Conservation (phyloP, 495 filamentous ascomycete species). For the Daldinia childiae region DNA sequence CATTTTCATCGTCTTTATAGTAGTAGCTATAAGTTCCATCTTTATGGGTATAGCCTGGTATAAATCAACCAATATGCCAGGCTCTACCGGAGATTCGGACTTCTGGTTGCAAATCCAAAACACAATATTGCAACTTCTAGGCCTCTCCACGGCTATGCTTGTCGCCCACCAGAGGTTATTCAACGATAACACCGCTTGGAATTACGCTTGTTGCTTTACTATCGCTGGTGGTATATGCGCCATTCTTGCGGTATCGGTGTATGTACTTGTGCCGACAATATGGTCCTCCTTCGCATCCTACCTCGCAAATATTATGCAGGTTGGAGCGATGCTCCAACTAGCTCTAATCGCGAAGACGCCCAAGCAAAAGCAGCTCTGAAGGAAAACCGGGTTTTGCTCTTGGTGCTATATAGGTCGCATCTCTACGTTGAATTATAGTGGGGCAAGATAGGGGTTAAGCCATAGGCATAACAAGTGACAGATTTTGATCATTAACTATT, state of each 20-base stretch:
- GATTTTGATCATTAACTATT: neutral
- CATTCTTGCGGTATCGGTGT: neutral
- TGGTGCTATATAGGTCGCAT: neutral
- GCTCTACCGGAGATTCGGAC: conserved; percentile 19
- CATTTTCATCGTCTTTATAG: neutral
- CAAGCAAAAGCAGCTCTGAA: conserved; percentile 19
- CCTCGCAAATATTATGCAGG: neutral
- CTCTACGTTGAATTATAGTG: neutral
- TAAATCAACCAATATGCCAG: neutral
- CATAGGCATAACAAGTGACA: too few relatives aligned
- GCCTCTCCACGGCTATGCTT: conserved; percentile 2
- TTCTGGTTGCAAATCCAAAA: conserved; percentile 13
- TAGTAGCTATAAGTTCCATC: neutral
- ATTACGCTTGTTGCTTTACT: neutral
- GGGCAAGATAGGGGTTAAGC: neutral
- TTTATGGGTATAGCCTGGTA: conserved; percentile 5
- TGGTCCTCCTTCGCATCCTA: conserved; percentile 19
- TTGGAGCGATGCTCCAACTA: conserved; percentile 2
- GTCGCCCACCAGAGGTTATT: neutral
- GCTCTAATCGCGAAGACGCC: conserved; percentile 2
- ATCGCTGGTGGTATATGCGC: conserved; percentile 13
- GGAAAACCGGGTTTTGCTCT: neutral
- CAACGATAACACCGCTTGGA: conserved; percentile 14
- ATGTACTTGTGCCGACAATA: conserved; percentile 6
- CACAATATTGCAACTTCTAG: neutral